Evolutionary conservation across 2,329 filamentous ascomycete species (phyloP), one percentile per base, ranked within the genome.

Genomic region (Xylaria sp.): DNA sequence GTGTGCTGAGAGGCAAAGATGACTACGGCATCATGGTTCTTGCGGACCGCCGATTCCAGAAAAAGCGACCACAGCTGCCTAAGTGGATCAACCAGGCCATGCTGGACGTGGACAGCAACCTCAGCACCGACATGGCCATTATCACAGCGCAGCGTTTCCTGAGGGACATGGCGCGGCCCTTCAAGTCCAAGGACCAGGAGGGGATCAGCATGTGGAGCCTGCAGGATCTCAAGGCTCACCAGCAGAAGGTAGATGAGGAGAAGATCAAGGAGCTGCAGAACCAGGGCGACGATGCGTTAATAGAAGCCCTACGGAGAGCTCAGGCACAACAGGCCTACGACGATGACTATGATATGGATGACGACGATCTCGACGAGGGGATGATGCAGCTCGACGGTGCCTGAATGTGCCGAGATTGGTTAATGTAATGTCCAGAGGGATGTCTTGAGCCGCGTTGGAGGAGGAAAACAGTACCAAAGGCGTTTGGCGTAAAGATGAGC

Each of bases 11-110:
- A 75, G 96, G 96, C 28, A 99, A 99, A 80, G 97, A 99, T 77
- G 96, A 99, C 80, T 99, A 99, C 80, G 96, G 96, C n/a, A 93
- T 99, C 83, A 99, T 99, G 96, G 95, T 99, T 4, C 85, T 99
- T 32, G 96, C 97, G 2, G 96, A 99, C 79, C 90, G 93, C 48
- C 89, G 96, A 20, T 99, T 97, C 80, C 91, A 93, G 78, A 97
- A 96, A 83, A 98, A 98, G 82, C 87, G 94, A 43, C 85, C 81
- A 3, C 97, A 99, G 81, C 84, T 99, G 32, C 96, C 96, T 12
- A 97, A 97, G 78, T 99, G 96, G 96, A 99, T 99, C 76, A 92
- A 91, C 70, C 92, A 97, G 77, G 94, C 92, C 3, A 86, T 99
- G 68, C 84, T 92, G 36, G 94, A 97, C 58, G 90, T 91, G 25